Evolutionary conservation across 306 rosid species (phyloP).

Genomic region (Trifolium pratense): DNA sequence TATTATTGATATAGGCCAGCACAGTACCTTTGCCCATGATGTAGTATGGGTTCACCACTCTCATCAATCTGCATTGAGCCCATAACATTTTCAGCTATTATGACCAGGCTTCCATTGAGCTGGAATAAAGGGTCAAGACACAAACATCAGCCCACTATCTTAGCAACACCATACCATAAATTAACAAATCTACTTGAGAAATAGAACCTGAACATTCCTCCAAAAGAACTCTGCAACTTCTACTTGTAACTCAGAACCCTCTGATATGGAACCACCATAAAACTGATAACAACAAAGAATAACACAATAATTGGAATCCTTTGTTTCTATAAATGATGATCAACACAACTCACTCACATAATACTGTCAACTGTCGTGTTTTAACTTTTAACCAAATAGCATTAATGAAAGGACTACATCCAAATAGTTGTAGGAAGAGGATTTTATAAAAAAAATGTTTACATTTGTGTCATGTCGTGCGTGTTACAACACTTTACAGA

Average conservation of each 20-base stretch:
- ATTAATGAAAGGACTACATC: conserved; percentile 35
- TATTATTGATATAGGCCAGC: conserved; percentile 24
- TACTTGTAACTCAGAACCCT: conserved; percentile 88
- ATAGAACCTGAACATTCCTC: conserved; percentile 87
- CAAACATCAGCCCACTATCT: conserved; percentile 48
- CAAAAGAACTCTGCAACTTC: conserved; percentile 91
- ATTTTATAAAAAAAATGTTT: neutral
- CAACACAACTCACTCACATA: conserved; percentile 11
- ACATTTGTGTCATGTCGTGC: conserved; percentile 3
- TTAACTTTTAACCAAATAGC: conserved; percentile 35
- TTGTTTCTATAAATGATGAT: conserved; percentile 37
- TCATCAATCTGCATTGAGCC: conserved; percentile 69
- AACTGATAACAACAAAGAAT: conserved; percentile 58
- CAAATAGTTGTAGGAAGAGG: conserved; percentile 10
- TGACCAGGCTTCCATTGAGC: conserved; percentile 84
- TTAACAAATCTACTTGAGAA: conserved; percentile 35
- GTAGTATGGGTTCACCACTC: conserved; percentile 66
- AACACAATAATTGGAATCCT: conserved; percentile 28
- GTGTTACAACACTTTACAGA: conserved; percentile 1
- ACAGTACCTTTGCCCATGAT: conserved; percentile 80
- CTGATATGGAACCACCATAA: conserved; percentile 77
- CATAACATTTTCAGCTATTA: conserved; percentile 66
- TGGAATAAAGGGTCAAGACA: conserved; percentile 49
- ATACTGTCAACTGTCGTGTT: conserved; percentile 17
- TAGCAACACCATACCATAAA: conserved; percentile 34